Evolutionary conservation across 257 asterid genomes (phyloP).

Genomic region (Solanum arcanum): DNA sequence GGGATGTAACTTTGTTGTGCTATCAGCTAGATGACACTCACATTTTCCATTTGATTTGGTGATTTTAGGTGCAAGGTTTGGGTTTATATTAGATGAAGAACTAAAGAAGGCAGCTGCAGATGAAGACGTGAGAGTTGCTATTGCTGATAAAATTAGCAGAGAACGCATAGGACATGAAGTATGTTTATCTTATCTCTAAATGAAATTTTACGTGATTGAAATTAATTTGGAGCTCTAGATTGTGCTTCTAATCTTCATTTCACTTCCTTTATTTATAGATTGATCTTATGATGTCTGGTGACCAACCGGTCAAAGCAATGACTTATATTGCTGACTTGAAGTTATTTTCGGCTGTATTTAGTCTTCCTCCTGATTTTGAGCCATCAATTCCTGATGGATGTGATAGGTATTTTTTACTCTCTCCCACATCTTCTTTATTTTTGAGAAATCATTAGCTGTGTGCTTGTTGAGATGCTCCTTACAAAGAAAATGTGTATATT

Average conservation of each 20-base stretch:
- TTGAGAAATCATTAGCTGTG: background rate
- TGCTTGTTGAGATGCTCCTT: background rate
- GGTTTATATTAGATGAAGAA: conserved; percentile 66
- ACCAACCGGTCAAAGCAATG: conserved; percentile 67
- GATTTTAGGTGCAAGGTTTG: conserved; percentile 75
- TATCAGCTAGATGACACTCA: background rate
- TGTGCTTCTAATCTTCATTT: background rate
- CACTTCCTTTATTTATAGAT: conserved; percentile 24
- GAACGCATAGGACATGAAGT: conserved; percentile 94
- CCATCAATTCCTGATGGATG: conserved; percentile 49
- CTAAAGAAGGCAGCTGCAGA: conserved; percentile 77
- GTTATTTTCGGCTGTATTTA: conserved; percentile 63
- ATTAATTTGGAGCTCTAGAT: background rate
- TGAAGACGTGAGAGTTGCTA: conserved; percentile 57
- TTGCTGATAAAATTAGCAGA: conserved; percentile 79
- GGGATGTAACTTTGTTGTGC: background rate
- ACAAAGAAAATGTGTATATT: background rate
- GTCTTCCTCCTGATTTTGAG: conserved; percentile 47
- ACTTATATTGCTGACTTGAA: conserved; percentile 60
- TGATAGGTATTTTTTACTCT: conserved; percentile 38
- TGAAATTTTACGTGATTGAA: background rate
- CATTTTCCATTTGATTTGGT: background rate
- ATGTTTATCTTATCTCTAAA: background rate
- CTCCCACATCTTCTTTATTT: background rate
- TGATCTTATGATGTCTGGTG: conserved; percentile 90